phyloP scores from a whole-genome alignment of 2,329 filamentous ascomycete species.

The Catunica adiposa region DNA sequence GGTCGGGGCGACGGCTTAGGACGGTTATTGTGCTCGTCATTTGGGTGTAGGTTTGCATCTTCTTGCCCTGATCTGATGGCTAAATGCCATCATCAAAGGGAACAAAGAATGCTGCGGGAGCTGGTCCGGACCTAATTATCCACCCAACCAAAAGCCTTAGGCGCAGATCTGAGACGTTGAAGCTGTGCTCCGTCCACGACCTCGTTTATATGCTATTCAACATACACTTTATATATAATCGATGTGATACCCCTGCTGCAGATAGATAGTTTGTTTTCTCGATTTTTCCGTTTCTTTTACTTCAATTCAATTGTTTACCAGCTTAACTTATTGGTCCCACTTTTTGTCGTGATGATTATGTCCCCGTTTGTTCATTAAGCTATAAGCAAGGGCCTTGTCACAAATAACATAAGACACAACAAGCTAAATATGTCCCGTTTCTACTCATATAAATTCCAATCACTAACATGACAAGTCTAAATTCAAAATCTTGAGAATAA shows the following conservation, averaged over 20 bases:
- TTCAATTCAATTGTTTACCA: neutral
- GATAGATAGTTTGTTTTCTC: slow-evolving; percentile 2
- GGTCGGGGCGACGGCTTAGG: slow-evolving; percentile 17
- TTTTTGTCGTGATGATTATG: neutral
- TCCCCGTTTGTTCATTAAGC: too few relatives aligned
- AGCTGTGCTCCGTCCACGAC: slow-evolving; percentile 7
- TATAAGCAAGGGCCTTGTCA: too few relatives aligned
- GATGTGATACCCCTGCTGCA: slow-evolving; percentile 6
- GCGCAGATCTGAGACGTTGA: slow-evolving; percentile 14
- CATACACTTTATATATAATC: slow-evolving; percentile 9
- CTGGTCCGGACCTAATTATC: too few relatives aligned
- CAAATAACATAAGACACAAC: too few relatives aligned
- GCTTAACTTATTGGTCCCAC: neutral
- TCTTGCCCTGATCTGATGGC: too few relatives aligned
- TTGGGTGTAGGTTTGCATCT: too few relatives aligned
- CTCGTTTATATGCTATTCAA: slow-evolving; percentile 19
- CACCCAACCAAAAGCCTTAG: slow-evolving; percentile 7
- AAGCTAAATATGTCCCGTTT: too few relatives aligned
- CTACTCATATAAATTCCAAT: too few relatives aligned
- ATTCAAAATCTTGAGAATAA: neutral
- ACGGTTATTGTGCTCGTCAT: too few relatives aligned
- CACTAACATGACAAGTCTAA: neutral
- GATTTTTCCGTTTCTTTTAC: neutral
- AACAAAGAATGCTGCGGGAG: too few relatives aligned
- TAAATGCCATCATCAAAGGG: too few relatives aligned